A percentile compares a stretch with the other conserved stretches of the same genome.
Conservation (phyloP, 306 rosid species). For the Pyrus bretschneideri region DNA sequence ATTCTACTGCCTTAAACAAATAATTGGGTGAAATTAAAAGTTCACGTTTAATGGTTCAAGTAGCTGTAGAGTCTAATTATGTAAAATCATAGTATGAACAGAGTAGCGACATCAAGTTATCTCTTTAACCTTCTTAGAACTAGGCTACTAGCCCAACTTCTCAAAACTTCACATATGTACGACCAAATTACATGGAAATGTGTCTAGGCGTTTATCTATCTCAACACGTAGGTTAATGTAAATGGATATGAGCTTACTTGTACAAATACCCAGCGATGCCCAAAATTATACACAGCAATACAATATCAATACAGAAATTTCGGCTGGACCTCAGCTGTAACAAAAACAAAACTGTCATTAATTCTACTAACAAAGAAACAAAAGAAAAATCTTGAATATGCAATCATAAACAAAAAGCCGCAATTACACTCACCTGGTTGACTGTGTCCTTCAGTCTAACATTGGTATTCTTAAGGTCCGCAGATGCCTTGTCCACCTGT, state of each 20-base stretch:
- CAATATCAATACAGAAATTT: slow-evolving; percentile 91
- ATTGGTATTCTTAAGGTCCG: slow-evolving; percentile 95
- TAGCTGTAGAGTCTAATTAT: not conserved
- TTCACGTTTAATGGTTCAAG: not conserved
- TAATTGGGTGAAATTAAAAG: not conserved
- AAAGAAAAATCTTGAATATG: not conserved
- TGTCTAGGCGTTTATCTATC: not conserved
- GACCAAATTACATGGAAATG: not conserved
- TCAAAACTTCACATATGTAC: not conserved
- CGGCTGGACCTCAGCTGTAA: slow-evolving; percentile 94
- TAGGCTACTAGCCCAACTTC: not conserved
- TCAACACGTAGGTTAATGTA: not conserved
- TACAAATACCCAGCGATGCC: slow-evolving; percentile 98
- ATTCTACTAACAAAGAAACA: slow-evolving; percentile 19
- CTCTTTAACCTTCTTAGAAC: not conserved
- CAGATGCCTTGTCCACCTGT: slow-evolving; percentile 84
- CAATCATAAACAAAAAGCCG: not conserved
- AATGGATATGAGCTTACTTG: slow-evolving; percentile 57
- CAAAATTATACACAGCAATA: slow-evolving; percentile 79
- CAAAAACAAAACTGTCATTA: slow-evolving; percentile 25
- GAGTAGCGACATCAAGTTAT: not conserved
- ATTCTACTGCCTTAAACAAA: not conserved
- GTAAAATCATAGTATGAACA: not conserved
- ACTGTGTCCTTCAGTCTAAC: slow-evolving; percentile 93
- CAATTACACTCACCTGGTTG: slow-evolving; percentile 56